Conservation (phyloP, 139 green algal species). For the Edaphochlamys debaryana region DNA sequence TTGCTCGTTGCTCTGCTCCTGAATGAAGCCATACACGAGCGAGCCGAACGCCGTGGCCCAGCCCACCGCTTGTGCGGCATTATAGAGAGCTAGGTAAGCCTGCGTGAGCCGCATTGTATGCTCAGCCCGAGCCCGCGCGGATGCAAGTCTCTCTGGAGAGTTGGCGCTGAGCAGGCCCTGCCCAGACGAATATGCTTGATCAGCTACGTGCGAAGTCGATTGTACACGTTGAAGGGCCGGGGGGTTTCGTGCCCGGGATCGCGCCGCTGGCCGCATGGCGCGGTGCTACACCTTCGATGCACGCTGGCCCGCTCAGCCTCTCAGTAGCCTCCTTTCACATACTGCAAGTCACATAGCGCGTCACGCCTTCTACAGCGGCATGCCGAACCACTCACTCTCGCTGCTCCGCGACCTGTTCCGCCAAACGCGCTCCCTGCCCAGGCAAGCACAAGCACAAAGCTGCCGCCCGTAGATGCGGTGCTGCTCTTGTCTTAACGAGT, state of each 20-base stretch:
- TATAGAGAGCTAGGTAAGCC: conserved; percentile 37
- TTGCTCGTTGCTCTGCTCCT: neutral
- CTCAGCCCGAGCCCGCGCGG: no score
- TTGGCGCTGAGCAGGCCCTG: no score
- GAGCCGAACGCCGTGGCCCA: conserved; percentile 1
- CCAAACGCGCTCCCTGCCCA: neutral
- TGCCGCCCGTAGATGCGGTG: neutral
- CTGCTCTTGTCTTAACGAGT: neutral
- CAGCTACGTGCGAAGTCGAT: no score
- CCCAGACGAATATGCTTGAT: no score
- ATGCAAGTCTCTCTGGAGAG: no score
- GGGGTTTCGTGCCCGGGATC: no score
- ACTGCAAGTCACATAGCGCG: neutral
- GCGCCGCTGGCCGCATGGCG: no score
- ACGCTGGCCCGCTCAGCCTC: no score
- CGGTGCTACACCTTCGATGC: no score
- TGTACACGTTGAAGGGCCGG: no score
- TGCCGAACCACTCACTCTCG: neutral
- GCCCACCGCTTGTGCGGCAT: conserved; percentile 22
- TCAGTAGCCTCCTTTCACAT: neutral
- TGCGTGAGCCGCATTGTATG: neutral
- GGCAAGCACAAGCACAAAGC: neutral
- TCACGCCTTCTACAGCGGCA: neutral
- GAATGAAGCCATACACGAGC: neutral
- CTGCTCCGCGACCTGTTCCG: conserved; percentile 16